phyloP scores from a whole-genome alignment of 768 basidiomycete genomes.

The Suillus luteus region DNA sequence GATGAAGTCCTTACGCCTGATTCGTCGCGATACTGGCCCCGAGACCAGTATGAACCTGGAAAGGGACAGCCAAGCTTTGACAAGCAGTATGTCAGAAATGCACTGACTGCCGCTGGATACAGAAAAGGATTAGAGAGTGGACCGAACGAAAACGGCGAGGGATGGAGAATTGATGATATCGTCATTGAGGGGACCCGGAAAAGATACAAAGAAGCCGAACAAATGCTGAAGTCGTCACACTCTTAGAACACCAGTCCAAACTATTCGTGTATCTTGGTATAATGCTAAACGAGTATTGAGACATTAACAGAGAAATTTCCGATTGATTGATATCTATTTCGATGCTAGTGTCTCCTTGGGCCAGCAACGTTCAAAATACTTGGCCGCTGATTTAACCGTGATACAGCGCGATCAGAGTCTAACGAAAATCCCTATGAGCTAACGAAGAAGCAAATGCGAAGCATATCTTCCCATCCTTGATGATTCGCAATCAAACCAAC shows the following conservation, averaged over 20 bases:
- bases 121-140: constrained; percentile 79
- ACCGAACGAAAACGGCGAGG: constrained; percentile 63
- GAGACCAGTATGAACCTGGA: constrained; percentile 70
- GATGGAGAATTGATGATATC: constrained; percentile 76
- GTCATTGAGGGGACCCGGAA: constrained; percentile 77
- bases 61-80: constrained; percentile 88
- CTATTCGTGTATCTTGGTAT: neutral
- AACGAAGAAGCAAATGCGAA: constrained; percentile 66
- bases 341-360: constrained; percentile 34
- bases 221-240: constrained; percentile 45
- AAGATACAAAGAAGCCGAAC: constrained; percentile 79
- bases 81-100: constrained; percentile 94
- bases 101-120: constrained; percentile 76
- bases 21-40: constrained; percentile 96
- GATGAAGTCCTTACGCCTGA: constrained; percentile 98
- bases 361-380: constrained; percentile 66
- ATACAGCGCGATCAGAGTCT: constrained; percentile 62
- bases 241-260: neutral
- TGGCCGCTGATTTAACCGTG: constrained; percentile 68
- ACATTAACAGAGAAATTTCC: constrained; percentile 24
- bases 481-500: constrained; percentile 12
- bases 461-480: constrained; percentile 70
- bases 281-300: neutral
- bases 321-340: neutral
- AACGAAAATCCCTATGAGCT: constrained; percentile 69